A percentile compares a stretch with the other conserved stretches of the same genome.
Conservation (phyloP, 768 basidiomycete species). For the Rhizopogon rudus region DNA sequence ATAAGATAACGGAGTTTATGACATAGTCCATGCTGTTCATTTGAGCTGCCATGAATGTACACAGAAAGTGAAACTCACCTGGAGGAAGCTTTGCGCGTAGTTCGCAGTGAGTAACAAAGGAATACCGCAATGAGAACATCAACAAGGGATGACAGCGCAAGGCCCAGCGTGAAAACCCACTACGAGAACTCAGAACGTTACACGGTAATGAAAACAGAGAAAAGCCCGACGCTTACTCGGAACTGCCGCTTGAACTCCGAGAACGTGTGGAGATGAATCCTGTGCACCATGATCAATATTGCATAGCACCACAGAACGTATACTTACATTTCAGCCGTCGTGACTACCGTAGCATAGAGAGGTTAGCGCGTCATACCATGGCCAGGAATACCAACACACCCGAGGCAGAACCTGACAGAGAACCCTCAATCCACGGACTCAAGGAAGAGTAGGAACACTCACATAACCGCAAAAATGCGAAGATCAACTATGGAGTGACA, state of each 20-base stretch:
- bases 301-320: neutral
- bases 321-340: conserved; percentile 26
- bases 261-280: conserved; percentile 23
- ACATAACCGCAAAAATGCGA: conserved; percentile 29
- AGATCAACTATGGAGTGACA: conserved; percentile 14
- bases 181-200: conserved; percentile 16
- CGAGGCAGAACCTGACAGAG: conserved; percentile 29
- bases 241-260: conserved; percentile 19
- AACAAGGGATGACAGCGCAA: conserved; percentile 43
- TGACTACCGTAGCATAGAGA: conserved; percentile 17
- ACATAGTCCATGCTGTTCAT: conserved; percentile 39
- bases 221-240: conserved; percentile 8
- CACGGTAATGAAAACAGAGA: conserved; percentile 4
- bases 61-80: conserved; percentile 18
- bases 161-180: conserved; percentile 49
- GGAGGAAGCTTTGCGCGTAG: conserved; percentile 34
- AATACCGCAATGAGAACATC: conserved; percentile 45
- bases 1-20: conserved; percentile 42
- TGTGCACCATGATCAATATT: conserved; percentile 3
- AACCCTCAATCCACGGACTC: neutral
- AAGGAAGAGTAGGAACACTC: conserved; percentile 2
- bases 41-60: neutral
- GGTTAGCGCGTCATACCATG: conserved; percentile 8
- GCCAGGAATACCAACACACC: conserved; percentile 8
- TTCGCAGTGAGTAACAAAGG: conserved; percentile 38